Percentiles rank a stretch among this genome's conserved stretches.
phyloP scores from a whole-genome alignment of 495 filamentous ascomycete species.

The Chaetomidium leptoderma region DNA sequence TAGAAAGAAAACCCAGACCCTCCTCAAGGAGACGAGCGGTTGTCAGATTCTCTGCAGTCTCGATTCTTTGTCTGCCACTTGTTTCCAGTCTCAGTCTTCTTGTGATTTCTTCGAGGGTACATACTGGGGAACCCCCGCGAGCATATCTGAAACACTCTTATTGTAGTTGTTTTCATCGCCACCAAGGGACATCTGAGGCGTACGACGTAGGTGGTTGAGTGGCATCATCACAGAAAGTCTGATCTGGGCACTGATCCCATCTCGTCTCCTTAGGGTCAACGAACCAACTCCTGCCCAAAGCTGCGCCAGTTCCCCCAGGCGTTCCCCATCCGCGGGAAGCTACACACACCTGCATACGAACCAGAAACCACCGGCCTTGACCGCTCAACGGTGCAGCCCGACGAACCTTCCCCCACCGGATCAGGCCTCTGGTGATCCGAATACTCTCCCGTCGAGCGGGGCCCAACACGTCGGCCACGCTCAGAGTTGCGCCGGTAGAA shows the following conservation, averaged over 20 bases:
- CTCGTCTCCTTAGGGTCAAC: not conserved
- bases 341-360: slow-evolving; percentile 25
- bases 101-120: not conserved
- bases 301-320: slow-evolving; percentile 1
- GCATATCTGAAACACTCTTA: not conserved
- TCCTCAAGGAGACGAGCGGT: not conserved
- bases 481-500: not conserved
- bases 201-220: not conserved
- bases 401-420: slow-evolving; percentile 6
- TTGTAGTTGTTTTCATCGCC: not conserved
- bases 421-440: slow-evolving; percentile 14
- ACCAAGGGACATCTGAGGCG: not conserved
- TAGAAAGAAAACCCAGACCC: not conserved
- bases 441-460: slow-evolving; percentile 2
- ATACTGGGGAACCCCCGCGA: not conserved
- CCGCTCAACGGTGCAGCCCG: slow-evolving; percentile 20
- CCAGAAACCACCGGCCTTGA: slow-evolving; percentile 19
- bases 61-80: not conserved
- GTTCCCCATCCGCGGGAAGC: slow-evolving; percentile 22
- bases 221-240: not conserved
- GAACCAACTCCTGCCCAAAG: not conserved
- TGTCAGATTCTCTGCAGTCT: not conserved
- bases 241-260: not conserved
- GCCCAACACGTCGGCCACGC: not conserved
- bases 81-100: not conserved